These are phyloP conservation scores for Gentiana straminea DNA, from an alignment of 257 asterid species.

Conservation along the genomic window DNA sequence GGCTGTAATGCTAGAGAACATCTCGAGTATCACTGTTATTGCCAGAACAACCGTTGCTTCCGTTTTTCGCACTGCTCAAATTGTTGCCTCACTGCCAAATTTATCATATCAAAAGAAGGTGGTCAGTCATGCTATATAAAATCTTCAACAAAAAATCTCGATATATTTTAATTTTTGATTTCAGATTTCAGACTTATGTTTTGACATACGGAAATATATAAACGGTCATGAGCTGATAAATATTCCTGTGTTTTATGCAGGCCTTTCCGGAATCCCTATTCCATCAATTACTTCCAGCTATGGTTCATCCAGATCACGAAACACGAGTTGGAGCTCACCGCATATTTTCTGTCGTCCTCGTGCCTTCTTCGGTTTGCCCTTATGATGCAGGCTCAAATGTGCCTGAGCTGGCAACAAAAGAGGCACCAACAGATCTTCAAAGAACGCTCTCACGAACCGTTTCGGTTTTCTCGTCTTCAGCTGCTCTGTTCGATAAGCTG, in stretches of 20 bases:
- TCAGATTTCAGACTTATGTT: no score
- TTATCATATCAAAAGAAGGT: conserved; percentile 67
- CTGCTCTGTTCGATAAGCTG: conserved; percentile 76
- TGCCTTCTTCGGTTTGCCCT: conserved; percentile 79
- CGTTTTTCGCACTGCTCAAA: conserved; percentile 67
- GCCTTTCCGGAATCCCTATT: conserved; percentile 90
- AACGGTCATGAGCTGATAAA: not conserved
- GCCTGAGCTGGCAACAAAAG: conserved; percentile 18
- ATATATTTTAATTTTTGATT: no score
- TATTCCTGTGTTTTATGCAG: conserved; percentile 19
- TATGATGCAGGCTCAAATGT: conserved; percentile 18
- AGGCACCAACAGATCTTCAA: conserved; percentile 27
- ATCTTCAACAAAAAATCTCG: not conserved
- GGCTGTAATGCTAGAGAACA: conserved; percentile 79
- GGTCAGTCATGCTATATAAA: conserved; percentile 24
- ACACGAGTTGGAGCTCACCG: conserved; percentile 87
- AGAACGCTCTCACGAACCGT: conserved; percentile 84
- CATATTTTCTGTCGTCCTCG: conserved; percentile 81
- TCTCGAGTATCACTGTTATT: conserved; percentile 58
- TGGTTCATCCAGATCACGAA: conserved; percentile 87
- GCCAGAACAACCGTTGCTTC: conserved; percentile 75
- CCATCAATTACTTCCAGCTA: conserved; percentile 86
- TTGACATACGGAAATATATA: no score
- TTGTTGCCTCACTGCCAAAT: conserved; percentile 59
- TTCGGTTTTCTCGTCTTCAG: conserved; percentile 89